phyloP scores from a whole-genome alignment of 768 basidiomycete genomes.

The Hericium coralloides region DNA sequence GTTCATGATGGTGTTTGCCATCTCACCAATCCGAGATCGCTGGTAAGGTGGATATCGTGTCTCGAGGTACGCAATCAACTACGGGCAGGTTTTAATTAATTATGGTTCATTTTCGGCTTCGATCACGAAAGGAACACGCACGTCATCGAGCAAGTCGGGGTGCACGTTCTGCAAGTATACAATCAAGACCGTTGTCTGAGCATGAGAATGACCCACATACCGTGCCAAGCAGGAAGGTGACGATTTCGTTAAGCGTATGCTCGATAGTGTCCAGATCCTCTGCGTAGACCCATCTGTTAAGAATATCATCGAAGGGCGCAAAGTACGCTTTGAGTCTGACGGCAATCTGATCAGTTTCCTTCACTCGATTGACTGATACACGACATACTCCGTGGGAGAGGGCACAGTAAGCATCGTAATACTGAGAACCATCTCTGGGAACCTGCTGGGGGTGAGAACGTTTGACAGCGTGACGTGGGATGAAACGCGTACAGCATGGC shows the following conservation, averaged over 20 bases:
- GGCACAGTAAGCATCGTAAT: slow-evolving; percentile 11
- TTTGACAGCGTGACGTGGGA: not conserved
- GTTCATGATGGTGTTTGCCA: slow-evolving; percentile 3
- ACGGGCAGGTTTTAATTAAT: not conserved
- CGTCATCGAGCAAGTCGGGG: slow-evolving; percentile 11
- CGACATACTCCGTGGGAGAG: slow-evolving; percentile 7
- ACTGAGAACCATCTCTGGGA: slow-evolving; percentile 15
- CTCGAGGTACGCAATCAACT: slow-evolving; percentile 16
- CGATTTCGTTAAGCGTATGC: not conserved
- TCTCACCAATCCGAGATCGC: slow-evolving; percentile 7
- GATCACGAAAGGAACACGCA: not conserved
- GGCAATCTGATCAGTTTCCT: not conserved
- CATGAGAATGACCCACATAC: not conserved
- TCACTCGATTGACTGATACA: not conserved
- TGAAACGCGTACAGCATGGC: slow-evolving; percentile 9
- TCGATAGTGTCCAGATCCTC: not conserved
- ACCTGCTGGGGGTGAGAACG: not conserved
- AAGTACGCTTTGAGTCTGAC: not conserved
- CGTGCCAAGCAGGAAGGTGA: not conserved
- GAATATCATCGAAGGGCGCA: not conserved
- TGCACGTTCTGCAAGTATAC: slow-evolving; percentile 7
- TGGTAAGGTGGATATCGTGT: slow-evolving; percentile 16
- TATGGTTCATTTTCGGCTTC: not conserved
- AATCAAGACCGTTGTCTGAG: not conserved
- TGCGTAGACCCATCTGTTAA: not conserved